These are phyloP conservation scores for Ochromonas danica DNA, from an alignment of 108 stramenopile genomes.

Conservation along the genomic window DNA sequence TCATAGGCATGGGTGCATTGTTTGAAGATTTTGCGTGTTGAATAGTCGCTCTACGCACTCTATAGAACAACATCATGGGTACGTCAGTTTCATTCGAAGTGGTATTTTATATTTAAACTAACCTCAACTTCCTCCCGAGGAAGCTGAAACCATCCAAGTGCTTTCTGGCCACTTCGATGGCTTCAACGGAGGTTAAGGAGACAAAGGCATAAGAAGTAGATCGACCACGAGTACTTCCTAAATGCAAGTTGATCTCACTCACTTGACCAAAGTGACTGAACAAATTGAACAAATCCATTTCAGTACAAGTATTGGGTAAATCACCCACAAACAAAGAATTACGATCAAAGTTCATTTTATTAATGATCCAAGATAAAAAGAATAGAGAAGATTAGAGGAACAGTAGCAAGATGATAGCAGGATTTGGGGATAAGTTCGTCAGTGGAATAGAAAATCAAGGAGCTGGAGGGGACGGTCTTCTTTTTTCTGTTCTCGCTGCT, in stretches of 20 bases:
- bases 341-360: no score
- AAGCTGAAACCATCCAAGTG: background rate
- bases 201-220: background rate
- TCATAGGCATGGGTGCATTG: background rate
- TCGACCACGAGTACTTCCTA: background rate
- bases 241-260: background rate
- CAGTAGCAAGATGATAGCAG: no score
- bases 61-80: background rate
- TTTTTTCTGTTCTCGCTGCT: no score
- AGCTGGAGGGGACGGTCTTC: no score
- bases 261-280: background rate
- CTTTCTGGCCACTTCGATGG: background rate
- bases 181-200: background rate
- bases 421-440: no score
- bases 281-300: background rate
- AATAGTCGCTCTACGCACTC: background rate
- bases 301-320: background rate
- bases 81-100: background rate
- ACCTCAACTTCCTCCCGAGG: background rate
- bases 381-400: no score
- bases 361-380: no score
- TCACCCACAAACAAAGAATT: slow-evolving; percentile 1
- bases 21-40: background rate
- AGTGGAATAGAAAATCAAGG: no score
- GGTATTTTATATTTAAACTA: background rate